A percentile compares a stretch with the other conserved stretches of the same genome.
phyloP scores from a whole-genome alignment of 2,329 filamentous ascomycete genomes.

The Fusarium sp. region DNA sequence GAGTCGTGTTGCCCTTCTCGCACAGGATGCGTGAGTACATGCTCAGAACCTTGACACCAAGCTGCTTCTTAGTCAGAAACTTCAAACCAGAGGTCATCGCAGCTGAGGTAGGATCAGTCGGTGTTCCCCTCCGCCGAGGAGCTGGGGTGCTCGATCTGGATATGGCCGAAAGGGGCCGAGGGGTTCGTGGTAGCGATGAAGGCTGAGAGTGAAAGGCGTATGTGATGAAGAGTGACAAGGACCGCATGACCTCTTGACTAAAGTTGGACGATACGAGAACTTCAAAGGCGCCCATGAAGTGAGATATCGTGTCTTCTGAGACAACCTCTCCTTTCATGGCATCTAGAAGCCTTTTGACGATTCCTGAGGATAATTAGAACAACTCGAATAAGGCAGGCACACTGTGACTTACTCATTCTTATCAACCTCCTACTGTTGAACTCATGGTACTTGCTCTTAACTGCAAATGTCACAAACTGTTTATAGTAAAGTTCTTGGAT shows the following conservation, averaged over 20 bases:
- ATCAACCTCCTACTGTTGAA: constrained; percentile 91
- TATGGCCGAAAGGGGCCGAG: constrained; percentile 55
- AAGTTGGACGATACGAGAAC: constrained; percentile 83
- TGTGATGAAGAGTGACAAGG: constrained; percentile 90
- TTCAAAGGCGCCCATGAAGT: constrained; percentile 83
- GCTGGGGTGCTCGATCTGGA: constrained; percentile 56
- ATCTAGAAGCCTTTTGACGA: constrained; percentile 89
- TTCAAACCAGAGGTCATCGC: constrained; percentile 48
- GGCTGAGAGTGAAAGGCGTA: constrained; percentile 80
- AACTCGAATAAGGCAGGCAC: neutral
- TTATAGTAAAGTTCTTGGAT: constrained; percentile 92
- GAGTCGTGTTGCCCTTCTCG: constrained; percentile 72
- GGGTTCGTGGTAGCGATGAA: constrained; percentile 62
- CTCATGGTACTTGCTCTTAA: constrained; percentile 89
- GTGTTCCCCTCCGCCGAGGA: constrained; percentile 50
- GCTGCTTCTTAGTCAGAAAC: constrained; percentile 71
- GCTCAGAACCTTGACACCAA: constrained; percentile 79
- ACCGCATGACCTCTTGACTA: constrained; percentile 85
- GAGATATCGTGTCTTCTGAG: constrained; percentile 74
- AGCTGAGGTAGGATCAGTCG: constrained; percentile 49
- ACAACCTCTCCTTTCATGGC: constrained; percentile 88
- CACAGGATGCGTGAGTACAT: constrained; percentile 85
- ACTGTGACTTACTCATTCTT: constrained; percentile 79
- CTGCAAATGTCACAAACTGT: constrained; percentile 88
- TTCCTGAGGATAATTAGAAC: constrained; percentile 64